Evolutionary conservation across 352 stramenopile genomes (phyloP), one percentile per base, ranked within the genome.

Genomic region (Globisporangium recalcitrans): DNA sequence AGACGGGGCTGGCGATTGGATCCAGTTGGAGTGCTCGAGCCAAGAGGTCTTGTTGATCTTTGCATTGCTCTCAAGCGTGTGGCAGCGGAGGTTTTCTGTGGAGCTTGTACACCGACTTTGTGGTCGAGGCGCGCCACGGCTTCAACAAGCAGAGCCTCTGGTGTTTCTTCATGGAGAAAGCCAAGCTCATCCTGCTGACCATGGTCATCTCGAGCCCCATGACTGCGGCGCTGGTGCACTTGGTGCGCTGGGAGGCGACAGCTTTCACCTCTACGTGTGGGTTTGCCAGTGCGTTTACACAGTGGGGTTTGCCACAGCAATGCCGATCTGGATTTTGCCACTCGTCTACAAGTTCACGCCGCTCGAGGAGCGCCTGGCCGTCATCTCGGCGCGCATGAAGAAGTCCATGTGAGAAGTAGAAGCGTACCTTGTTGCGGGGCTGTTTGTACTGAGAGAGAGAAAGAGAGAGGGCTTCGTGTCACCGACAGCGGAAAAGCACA

Each of bases 71-170:
- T n/a, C n/a, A n/a, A n/a, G n/a, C n/a, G n/a, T n/a, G n/a, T n/a
- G n/a, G n/a, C n/a, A n/a, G n/a, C n/a, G n/a, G n/a, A n/a, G n/a
- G n/a, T n/a, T n/a, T n/a, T n/a, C n/a, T n/a, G n/a, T n/a, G n/a
- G n/a, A n/a, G n/a, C n/a, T 69, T 93, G 14, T 98, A 97, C 76
- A 96, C 84, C 52, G 98, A 90, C 2, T 99, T 99, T 73, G 82
- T 97, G 44, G 85, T 99, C 56, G 96, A 99, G 70, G 85, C 82
- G 44, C 88, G 94, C 40, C 96, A 99, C 67, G 97, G 96, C 26
- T 99, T 99, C 69, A 99, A 99, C 75, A 99, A 98, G 70, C 88
- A 97, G 65, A 98, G 95, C 24, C 65, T 96, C 1, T 71, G 73
- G 19, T 74, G 99, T n/a, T 99, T 98, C 69, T 74, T 98, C 46